Base-by-base conservation (phyloP, 2,329 filamentous ascomycete genomes). In the Botrytis hyacinthi region DNA sequence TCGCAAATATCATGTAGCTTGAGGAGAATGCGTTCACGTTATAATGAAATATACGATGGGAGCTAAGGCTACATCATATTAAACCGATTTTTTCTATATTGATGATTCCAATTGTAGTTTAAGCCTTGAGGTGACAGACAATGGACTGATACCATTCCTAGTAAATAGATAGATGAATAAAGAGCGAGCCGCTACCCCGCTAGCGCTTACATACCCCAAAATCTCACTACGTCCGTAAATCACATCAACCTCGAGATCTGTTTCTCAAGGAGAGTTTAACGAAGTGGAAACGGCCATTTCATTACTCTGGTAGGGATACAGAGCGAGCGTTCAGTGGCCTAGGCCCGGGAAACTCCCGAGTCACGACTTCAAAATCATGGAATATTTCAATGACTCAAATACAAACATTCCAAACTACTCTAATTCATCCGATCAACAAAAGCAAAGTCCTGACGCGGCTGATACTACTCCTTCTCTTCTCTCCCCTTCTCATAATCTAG, bases 1-100 rank as follows among this genome's bases (percentile, higher is more conserved):
- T 73, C 48, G 57, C 60, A 73, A 74, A 67, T 76, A 74, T 76
- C 74, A 75, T 77, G 73, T 75, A 72, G 76, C 73, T 75, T 61
- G 42, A 69, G 66, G 48, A 57, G 29, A 60, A 69, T 48, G n/a
- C 59, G 48, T 40, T 69, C 20, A 65, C 54, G 32, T 69, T 54
- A 20, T 73, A 73, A 73, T 69, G 51, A 73, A 37, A 51, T 37
- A 35, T 44, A 67, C 66, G 60, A 65, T 54, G 46, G 20, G 26
- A 65, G 69, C 32, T 40, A 40, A 71, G 29, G 37, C 44, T 54
- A 26, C 37, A 69, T 69, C n/a, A 16, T 57, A 40, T 29, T 40
- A 9, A 32, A n/a, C 4, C 5, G 18, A 32, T 22, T 32, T 32
- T 68, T 59, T n/a, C n/a, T 2, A 16, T 57, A 20, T 57, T 8